phyloP scores from a whole-genome alignment of 2,329 filamentous ascomycete species.

The Diatrype stigma region DNA sequence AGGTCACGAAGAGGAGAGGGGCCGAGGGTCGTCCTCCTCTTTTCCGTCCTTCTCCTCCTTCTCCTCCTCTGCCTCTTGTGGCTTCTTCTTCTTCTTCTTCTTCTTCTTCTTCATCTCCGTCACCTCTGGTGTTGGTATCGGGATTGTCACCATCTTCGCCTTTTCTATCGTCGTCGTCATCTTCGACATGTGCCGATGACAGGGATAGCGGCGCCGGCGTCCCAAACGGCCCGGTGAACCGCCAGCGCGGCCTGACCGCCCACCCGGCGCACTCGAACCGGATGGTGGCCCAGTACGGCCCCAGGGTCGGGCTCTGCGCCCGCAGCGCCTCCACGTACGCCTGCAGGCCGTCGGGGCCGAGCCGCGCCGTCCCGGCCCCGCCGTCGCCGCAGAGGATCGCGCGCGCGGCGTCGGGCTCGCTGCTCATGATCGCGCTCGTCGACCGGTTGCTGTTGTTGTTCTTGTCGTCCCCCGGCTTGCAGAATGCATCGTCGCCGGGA shows the following conservation, averaged over 20 bases:
- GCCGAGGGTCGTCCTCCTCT: conserved; percentile 25
- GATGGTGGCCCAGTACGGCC: conserved; percentile 29
- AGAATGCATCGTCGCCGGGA: conserved; percentile 6
- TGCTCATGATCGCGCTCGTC: neutral
- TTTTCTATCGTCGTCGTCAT: too few species aligned
- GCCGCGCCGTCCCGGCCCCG: conserved; percentile 14
- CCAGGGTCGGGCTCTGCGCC: conserved; percentile 27
- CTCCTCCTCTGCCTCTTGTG: neutral
- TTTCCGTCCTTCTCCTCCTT: conserved; percentile 12
- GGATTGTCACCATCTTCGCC: too few species aligned
- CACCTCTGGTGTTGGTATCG: neutral
- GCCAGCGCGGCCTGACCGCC: conserved; percentile 33
- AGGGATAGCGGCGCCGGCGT: conserved; percentile 7
- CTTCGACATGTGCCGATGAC: too few species aligned
- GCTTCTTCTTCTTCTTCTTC: conserved; percentile 13
- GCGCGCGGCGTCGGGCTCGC: conserved; percentile 15
- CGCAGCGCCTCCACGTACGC: conserved; percentile 25
- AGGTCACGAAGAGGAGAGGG: conserved; percentile 41
- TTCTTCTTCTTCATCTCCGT: neutral
- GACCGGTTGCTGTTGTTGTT: neutral
- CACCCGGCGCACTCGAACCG: conserved; percentile 37
- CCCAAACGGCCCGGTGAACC: conserved; percentile 31
- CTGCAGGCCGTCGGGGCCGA: conserved; percentile 21
- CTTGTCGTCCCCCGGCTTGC: conserved; percentile 1
- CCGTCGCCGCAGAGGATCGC: conserved; percentile 35